Conservation (phyloP, 495 filamentous ascomycete genomes). For the Hypoxylon crocopeplum region DNA sequence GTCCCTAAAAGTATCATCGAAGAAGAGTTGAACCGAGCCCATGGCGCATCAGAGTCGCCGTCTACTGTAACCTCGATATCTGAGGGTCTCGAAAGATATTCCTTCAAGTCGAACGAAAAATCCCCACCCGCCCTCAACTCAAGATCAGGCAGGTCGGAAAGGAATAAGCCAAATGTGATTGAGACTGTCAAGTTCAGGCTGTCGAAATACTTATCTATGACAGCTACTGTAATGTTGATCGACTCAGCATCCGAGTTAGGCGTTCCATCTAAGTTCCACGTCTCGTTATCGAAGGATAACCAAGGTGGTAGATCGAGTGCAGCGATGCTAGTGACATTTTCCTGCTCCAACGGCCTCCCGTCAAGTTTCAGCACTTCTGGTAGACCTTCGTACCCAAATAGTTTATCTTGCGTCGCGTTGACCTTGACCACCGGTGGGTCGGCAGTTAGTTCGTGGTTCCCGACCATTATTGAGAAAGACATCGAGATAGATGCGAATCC, state of each 20-base stretch:
- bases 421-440: slow-evolving; percentile 62
- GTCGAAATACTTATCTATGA: slow-evolving; percentile 70
- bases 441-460: slow-evolving; percentile 70
- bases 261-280: slow-evolving; percentile 68
- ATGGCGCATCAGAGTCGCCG: slow-evolving; percentile 59
- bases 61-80: slow-evolving; percentile 63
- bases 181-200: slow-evolving; percentile 67
- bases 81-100: slow-evolving; percentile 57
- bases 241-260: slow-evolving; percentile 62
- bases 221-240: slow-evolving; percentile 69
- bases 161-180: slow-evolving; percentile 60
- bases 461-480: slow-evolving; percentile 73
- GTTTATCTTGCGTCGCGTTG: slow-evolving; percentile 62
- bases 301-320: slow-evolving; percentile 66
- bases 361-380: slow-evolving; percentile 66
- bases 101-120: slow-evolving; percentile 69
- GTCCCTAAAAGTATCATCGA: slow-evolving; percentile 66
- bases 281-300: slow-evolving; percentile 71
- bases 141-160: slow-evolving; percentile 45
- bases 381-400: slow-evolving; percentile 64
- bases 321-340: slow-evolving; percentile 56
- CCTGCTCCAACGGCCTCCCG: slow-evolving; percentile 53
- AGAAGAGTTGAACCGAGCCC: slow-evolving; percentile 69
- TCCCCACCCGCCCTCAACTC: slow-evolving; percentile 67
- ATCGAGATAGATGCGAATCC: slow-evolving; percentile 75